Base-by-base conservation (phyloP, 2,329 filamentous ascomycete species). In the Fusarium pseudonygamai region DNA sequence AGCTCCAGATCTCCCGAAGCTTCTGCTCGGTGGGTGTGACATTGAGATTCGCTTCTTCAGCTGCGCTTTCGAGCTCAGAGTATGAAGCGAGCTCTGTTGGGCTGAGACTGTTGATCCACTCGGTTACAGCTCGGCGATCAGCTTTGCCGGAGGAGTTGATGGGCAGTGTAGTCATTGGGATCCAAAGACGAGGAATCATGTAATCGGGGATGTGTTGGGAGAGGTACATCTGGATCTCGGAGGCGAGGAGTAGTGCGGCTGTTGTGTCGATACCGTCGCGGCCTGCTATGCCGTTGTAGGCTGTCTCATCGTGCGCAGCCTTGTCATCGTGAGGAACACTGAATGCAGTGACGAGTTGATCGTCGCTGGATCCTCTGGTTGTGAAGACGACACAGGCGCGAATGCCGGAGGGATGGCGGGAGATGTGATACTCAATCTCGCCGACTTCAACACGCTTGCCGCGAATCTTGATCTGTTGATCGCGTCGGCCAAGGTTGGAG, bases 101-200 rank as follows among this genome's bases (percentile, higher is more conserved):
- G 11, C 11, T 47, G 18, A 62, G 60, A 20, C 11, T 62, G 5
- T 30, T 46, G 39, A 62, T 39, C 32, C 53, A 37, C 18, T 62
- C 50, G 0, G 13, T 43, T 6, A 62, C 60, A 26, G 52, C 60
- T 28, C 42, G 24, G 7, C 60, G 34, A 26, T 62, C 53, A 26
- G 60, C 53, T 36, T 62, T 62, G 16, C 60, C 50, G 10, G 60
- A 58, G 1, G 50, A 43, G 5, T 56, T 62, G 16, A 62, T 58
- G 4, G 60, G 60, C 0, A 62, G 28, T 1, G 34, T 62, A 20
- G 42, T 58, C 60, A 56, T 58, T 10, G 60, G 60, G 32, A 62
- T 62, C 42, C 53, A 62, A 7, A 57, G 39, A n/a, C 50, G 53
- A 16, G 60, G 60, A 6, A 62, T 57, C 60, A 62, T 62, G 50